Base-by-base conservation (phyloP, 2,329 filamentous ascomycete species). In the Calonectria pseudoturangicola region DNA sequence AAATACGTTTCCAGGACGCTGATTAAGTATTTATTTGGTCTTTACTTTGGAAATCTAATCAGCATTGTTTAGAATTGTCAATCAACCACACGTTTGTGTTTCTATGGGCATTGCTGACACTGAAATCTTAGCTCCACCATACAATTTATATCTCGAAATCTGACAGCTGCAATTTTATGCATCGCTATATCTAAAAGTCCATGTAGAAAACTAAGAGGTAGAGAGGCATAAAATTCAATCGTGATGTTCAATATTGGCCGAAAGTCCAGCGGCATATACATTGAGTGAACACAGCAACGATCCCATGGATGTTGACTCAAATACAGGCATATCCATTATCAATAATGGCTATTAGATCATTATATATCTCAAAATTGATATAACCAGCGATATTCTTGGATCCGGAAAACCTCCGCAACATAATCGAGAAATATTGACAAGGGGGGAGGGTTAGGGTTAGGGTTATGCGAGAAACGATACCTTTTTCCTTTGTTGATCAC, bases 231-330 rank as follows among this genome's bases (percentile, higher is more conserved):
- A 21, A 21, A 21, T 21, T 1, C 58, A 18, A 65, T 74, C n/a
- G 69, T 58, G 10, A 51, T 62, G 18, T 67, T 73, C 30, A 64
- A 60, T 7, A 50, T 74, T 36, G 25, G 73, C 33, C 74, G 75
- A 58, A 77, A 75, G 66, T 77, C 73, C 50, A 77, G 75, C 68
- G 68, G 73, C 60, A 64, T 73, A 50, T 75, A 73, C 63, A 75
- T 54, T 28, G 43, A 68, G 48, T 16, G 47, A 73, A 30, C 27
- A 58, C 27, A 33, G 30, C 4, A 30, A 58, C 2, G 68, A 68
- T 7, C 18, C 21, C 3, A 63, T 74, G 30, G 33, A 70, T 30
- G 75, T 72, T 16, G 73, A 76, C 13, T 76, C 72, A 58, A 75
- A 74, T 56, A 75, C 73, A 5, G 74, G 74, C 8, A 33, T 50